Base-by-base conservation (phyloP, 2,329 filamentous ascomycete species). In the Botryotinia convoluta region DNA sequence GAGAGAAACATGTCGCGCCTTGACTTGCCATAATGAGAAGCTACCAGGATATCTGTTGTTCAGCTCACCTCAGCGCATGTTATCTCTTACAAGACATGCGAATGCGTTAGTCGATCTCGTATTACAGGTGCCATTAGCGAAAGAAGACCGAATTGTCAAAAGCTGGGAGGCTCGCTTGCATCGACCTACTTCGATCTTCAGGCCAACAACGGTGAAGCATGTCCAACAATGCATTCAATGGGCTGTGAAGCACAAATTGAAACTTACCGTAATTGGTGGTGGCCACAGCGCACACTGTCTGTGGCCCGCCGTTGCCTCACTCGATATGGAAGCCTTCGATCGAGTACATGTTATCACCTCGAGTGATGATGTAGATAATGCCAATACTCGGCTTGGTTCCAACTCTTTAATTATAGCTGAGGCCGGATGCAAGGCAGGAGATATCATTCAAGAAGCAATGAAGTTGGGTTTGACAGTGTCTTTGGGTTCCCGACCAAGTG, bases 221-320 rank as follows among this genome's bases (percentile, higher is more conserved):
- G 77, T 91, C 59, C 88, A 89, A 77, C 64, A 83, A 5, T 90
- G 88, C 75, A 84, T 90, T 69, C 78, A 59, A 77, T 91, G 88
- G 89, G 88, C 88, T 76, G 51, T 87, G 16, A 79, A 85, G 75
- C 81, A 88, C 71, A 72, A 73, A 0, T 39, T 83, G 1, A 77
- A 84, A 59, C 79, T 78, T 90, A 87, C 85, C 0, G 79, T 91
- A 39, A 22, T 91, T 29, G 85, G 88, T 10, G 89, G 90, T 0
- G 83, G 89, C 22, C 89, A 91, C 77, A 88, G 89, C 76, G 87
- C 85, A 10, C 87, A 91, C 69, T 91, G 88, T 78, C 75, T 88
- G 61, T 82, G 81, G 83, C 79, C 86, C 3, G 84, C 85, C 69
- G 83, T 88, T 26, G 85, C 90, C 59, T 78, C 88, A 0, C 76